Percentiles rank a stretch among this genome's conserved stretches.
These are phyloP conservation scores for Digitaria exilis DNA, from an alignment of 202 grass and related monocot genomes.

Conservation along the genomic window DNA sequence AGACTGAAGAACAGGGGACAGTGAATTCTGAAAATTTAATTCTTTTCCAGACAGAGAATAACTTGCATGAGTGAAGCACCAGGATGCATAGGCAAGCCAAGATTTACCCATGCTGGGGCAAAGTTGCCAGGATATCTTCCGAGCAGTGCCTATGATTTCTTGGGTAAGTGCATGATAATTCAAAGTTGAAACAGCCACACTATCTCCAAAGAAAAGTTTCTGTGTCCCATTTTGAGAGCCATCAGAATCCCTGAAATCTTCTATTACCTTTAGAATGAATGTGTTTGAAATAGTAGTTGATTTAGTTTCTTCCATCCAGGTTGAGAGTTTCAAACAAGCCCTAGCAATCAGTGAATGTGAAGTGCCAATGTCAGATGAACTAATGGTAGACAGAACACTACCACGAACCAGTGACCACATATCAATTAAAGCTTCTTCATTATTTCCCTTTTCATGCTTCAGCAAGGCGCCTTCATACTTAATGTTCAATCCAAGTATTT, in stretches of 20 bases:
- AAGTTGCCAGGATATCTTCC: constrained; percentile 72
- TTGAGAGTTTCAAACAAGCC: constrained; percentile 93
- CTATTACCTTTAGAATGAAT: constrained; percentile 58
- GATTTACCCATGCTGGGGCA: constrained; percentile 83
- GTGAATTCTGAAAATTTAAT: constrained; percentile 55
- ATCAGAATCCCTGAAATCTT: constrained; percentile 61
- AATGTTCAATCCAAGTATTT: constrained; percentile 77
- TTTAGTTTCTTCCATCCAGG: constrained; percentile 70
- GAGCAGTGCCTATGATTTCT: constrained; percentile 80
- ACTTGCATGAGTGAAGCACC: constrained; percentile 84
- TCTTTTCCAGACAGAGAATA: constrained; percentile 52
- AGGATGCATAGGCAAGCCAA: constrained; percentile 95
- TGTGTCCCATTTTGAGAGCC: constrained; percentile 37
- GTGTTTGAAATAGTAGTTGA: constrained; percentile 48
- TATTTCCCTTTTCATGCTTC: constrained; percentile 71
- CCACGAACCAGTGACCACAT: constrained; percentile 74
- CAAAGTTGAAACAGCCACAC: constrained; percentile 24
- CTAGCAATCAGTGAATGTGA: constrained; percentile 73
- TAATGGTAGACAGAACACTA: constrained; percentile 53
- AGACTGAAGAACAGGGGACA: constrained; percentile 65
- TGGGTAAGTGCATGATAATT: constrained; percentile 63
- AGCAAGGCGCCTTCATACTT: constrained; percentile 88
- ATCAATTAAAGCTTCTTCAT: constrained; percentile 72
- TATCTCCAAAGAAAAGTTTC: constrained; percentile 42
- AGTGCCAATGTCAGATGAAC: constrained; percentile 46